Percentiles rank a stretch among this genome's conserved stretches.
Evolutionary conservation across 345 rosid species (phyloP).

Genomic region (Aegle marmelos): DNA sequence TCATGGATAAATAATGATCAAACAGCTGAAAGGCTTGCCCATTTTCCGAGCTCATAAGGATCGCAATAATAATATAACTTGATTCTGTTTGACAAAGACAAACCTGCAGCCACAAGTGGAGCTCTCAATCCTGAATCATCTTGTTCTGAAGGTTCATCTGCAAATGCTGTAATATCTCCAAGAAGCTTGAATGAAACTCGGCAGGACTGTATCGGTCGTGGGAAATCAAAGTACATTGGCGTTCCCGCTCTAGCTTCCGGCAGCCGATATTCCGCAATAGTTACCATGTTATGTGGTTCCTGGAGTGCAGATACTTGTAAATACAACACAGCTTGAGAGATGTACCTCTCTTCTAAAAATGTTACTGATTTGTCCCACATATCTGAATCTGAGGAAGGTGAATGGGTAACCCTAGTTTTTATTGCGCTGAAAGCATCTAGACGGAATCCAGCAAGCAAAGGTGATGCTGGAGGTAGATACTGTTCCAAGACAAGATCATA

Average conservation of each 20-base stretch:
- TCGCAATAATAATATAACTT: constrained; percentile 72
- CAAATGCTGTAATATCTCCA: constrained; percentile 72
- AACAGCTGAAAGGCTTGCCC: constrained; percentile 75
- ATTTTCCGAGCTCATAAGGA: constrained; percentile 80
- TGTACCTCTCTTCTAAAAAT: constrained; percentile 66
- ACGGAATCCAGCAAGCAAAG: constrained; percentile 76
- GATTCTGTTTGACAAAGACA: constrained; percentile 66
- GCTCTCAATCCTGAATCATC: constrained; percentile 51
- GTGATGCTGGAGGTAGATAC: constrained; percentile 73
- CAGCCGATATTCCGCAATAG: constrained; percentile 70
- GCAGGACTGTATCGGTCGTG: constrained; percentile 54
- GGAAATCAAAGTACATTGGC: constrained; percentile 81
- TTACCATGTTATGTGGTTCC: constrained; percentile 71
- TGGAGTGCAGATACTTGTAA: constrained; percentile 87
- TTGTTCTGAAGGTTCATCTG: constrained; percentile 67
- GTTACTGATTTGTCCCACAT: constrained; percentile 56
- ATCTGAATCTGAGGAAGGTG: constrained; percentile 64
- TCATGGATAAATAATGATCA: constrained; percentile 22
- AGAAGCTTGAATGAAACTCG: constrained; percentile 62
- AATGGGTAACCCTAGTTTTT: constrained; percentile 75
- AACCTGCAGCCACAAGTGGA: constrained; percentile 54
- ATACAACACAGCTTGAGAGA: constrained; percentile 71
- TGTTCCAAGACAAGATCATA: constrained; percentile 77
- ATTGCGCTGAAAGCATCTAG: constrained; percentile 78
- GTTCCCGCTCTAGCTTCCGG: constrained; percentile 78